Evolutionary conservation across 2,329 filamentous ascomycete species (phyloP), one percentile per base, ranked within the genome.

Genomic region (Thielaviopsis ethacetica): DNA sequence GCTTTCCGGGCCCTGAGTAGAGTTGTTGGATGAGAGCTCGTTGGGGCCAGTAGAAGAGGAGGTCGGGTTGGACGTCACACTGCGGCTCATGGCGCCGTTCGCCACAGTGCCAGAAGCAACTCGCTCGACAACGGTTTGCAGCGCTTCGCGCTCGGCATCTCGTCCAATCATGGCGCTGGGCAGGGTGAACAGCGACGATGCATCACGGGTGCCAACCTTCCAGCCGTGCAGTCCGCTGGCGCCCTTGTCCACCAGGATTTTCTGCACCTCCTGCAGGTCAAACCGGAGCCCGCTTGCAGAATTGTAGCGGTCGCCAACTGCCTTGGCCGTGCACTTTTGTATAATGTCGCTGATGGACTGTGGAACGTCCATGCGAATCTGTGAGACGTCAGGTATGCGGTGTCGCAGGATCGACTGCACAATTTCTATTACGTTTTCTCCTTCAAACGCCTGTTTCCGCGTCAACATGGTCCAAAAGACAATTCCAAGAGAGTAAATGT

Each of bases 401-500:
- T 86, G 85, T 53, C 84, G 84, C 9, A 97, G 76, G 12, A 96
- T 89, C 64, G 84, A 88, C 68, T 96, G 91, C 63, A 97, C 89
- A 52, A 96, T 89, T 66, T 96, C 91, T 61, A 96, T 80, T 0
- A 91, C 88, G 0, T 83, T 85, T 13, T 82, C 78, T 10, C 88
- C 91, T 41, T 85, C 84, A 64, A 93, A 95, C 0, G 89, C 86
- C 2, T 86, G 81, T 65, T 84, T 81, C 27, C 90, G 88, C 1
- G 88, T 87, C 53, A 95, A 74, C 66, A 94, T 80, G 9, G 81
- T 88, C 85, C 89, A 96, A 69, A 96, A 91, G 1, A 96, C 71
- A 47, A 96, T 84, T 3, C 91, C 91, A 0, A 96, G 74, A 0
- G 88, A 91, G 72, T 96, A 96, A 34, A 96, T 94, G 69, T 97